Conservation (phyloP, 1,284 basidiomycete species). For the Lentinula novae-zelandiae region DNA sequence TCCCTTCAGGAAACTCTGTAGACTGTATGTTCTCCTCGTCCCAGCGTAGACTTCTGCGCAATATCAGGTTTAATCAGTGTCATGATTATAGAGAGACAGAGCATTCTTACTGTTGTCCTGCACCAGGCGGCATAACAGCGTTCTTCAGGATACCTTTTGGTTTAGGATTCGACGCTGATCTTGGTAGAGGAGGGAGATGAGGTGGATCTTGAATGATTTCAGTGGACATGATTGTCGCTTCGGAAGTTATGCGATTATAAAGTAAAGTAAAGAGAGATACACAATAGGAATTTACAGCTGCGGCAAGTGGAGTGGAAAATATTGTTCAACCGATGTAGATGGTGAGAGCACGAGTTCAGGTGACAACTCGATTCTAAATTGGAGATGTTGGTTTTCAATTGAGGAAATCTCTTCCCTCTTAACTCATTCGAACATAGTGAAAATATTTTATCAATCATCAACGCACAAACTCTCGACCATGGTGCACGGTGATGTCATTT, state of each 20-base stretch:
- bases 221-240: conserved; percentile 28
- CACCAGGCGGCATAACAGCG: conserved; percentile 44
- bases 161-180: conserved; percentile 60
- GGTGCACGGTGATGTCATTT: too few relatives aligned
- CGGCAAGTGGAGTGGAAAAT: conserved; percentile 3
- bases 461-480: too few relatives aligned
- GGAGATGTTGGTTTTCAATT: not conserved
- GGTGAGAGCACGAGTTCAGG: not conserved
- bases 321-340: not conserved
- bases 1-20: conserved; percentile 90
- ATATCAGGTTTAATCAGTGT: conserved; percentile 8
- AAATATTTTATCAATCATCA: too few relatives aligned
- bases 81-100: not conserved
- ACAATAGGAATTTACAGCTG: not conserved
- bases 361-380: not conserved
- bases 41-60: conserved; percentile 68
- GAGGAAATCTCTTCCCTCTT: too few relatives aligned
- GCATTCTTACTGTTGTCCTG: conserved; percentile 43
- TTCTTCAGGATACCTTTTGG: conserved; percentile 86
- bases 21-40: conserved; percentile 89
- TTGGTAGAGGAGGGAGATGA: conserved; percentile 38
- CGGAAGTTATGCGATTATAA: not conserved
- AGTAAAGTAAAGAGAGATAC: not conserved
- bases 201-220: conserved; percentile 37
- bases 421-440: too few relatives aligned